Conservation (phyloP, 306 rosid genomes). For the Coriaria nepalensis region DNA sequence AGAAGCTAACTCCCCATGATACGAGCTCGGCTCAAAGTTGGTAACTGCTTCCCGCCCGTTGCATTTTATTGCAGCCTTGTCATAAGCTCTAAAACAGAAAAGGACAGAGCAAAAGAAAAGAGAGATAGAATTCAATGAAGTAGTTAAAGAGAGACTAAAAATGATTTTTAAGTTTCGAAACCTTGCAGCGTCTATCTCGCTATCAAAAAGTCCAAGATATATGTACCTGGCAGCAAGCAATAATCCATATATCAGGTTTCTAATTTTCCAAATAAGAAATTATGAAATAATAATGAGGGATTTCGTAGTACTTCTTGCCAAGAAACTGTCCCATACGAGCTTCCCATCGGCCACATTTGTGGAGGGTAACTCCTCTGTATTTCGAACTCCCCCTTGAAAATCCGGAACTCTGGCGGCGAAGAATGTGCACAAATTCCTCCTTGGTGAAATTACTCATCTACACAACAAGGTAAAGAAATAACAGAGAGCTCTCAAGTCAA, state of each 20-base stretch:
- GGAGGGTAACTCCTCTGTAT: constrained; percentile 86
- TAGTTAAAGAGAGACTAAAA: constrained; percentile 9
- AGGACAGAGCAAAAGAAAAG: neutral
- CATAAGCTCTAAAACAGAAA: constrained; percentile 62
- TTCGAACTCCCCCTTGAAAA: constrained; percentile 87
- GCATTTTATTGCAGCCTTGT: constrained; percentile 78
- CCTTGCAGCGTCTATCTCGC: constrained; percentile 97
- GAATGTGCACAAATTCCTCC: constrained; percentile 85
- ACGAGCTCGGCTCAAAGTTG: constrained; percentile 59
- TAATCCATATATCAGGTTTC: constrained; percentile 21
- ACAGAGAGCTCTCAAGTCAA: constrained; percentile 1
- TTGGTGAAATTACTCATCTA: constrained; percentile 71
- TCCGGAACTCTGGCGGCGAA: constrained; percentile 88
- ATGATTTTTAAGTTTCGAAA: constrained; percentile 18
- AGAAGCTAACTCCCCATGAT: constrained; percentile 40
- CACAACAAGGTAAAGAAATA: constrained; percentile 7
- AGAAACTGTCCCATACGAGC: constrained; percentile 98
- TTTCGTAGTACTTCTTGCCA: constrained; percentile 50
- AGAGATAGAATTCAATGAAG: neutral
- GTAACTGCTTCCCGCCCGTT: constrained; percentile 87
- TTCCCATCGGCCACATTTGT: constrained; percentile 96
- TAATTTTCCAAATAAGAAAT: constrained; percentile 14
- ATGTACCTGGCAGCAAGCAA: constrained; percentile 68
- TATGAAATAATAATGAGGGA: neutral
- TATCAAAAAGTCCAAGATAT: constrained; percentile 88